Conservation (phyloP, 2,329 filamentous ascomycete species). For the Thelonectria rubi region DNA sequence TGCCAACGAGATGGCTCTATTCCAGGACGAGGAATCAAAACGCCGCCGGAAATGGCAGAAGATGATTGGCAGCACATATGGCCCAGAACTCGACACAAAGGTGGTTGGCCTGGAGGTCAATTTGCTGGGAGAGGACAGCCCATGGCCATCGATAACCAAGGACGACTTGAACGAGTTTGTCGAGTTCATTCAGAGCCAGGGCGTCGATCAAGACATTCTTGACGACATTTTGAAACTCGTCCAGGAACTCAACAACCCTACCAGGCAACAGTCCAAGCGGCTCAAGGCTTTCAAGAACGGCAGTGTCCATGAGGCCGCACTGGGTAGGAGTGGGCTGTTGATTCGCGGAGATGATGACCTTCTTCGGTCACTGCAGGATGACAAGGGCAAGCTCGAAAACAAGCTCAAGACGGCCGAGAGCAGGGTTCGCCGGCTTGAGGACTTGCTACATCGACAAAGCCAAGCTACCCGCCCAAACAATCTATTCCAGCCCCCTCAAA, state of each 20-base stretch:
- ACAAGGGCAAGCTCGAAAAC: slow-evolving; percentile 78
- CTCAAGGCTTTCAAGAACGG: slow-evolving; percentile 96
- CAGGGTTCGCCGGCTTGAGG: slow-evolving; percentile 88
- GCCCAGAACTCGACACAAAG: slow-evolving; percentile 72
- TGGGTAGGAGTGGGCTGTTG: slow-evolving; percentile 86
- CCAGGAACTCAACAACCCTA: slow-evolving; percentile 81
- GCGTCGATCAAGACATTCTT: slow-evolving; percentile 71
- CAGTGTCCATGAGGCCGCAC: slow-evolving; percentile 88
- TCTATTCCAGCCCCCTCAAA: slow-evolving; percentile 62
- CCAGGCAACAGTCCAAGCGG: slow-evolving; percentile 84
- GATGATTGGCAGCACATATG: slow-evolving; percentile 78
- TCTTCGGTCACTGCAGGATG: slow-evolving; percentile 78
- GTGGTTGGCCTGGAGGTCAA: slow-evolving; percentile 86
- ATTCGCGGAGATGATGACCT: slow-evolving; percentile 89
- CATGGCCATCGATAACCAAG: slow-evolving; percentile 81
- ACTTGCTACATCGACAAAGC: slow-evolving; percentile 86
- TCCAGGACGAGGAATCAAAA: slow-evolving; percentile 92
- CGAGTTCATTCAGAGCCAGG: slow-evolving; percentile 69
- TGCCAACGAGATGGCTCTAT: slow-evolving; percentile 90
- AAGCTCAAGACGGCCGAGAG: slow-evolving; percentile 86
- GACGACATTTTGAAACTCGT: slow-evolving; percentile 80
- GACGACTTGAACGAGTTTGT: slow-evolving; percentile 82
- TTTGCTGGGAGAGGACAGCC: slow-evolving; percentile 77
- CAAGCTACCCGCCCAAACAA: slow-evolving; percentile 65
- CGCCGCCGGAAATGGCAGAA: slow-evolving; percentile 91